Conservation (phyloP, 169 alveolate genomes). For the Perkinsus marinus region DNA sequence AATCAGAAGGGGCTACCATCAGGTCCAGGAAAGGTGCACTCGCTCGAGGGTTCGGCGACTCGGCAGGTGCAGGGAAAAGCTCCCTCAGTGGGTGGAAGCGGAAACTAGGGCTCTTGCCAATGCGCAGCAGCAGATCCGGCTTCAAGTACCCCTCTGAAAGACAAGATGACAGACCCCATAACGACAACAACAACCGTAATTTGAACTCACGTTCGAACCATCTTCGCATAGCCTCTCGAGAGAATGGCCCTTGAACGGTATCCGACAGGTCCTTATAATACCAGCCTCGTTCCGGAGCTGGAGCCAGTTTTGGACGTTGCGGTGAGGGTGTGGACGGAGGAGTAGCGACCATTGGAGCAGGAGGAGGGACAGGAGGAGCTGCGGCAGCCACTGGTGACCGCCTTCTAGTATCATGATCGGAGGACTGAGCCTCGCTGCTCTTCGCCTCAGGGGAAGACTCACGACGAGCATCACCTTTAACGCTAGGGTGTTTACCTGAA, state of each 20-base stretch:
- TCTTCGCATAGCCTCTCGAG: background rate
- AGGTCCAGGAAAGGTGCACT: background rate
- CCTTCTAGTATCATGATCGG: background rate
- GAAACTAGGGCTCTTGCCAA: background rate
- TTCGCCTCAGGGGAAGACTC: background rate
- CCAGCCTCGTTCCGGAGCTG: background rate
- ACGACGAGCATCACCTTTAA: background rate
- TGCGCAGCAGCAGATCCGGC: background rate
- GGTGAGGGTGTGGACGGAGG: background rate
- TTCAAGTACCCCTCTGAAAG: background rate
- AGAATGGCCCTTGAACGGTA: background rate
- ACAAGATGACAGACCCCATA: background rate
- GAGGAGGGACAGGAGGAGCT: background rate
- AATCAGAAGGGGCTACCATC: background rate
- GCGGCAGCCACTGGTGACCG: background rate
- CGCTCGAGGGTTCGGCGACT: background rate
- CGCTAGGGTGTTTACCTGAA: background rate
- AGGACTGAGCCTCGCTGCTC: background rate
- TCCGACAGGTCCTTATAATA: background rate
- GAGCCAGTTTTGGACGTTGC: background rate
- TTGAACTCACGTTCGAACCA: background rate
- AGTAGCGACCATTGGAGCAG: background rate
- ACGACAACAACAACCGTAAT: background rate
- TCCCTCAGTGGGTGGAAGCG: background rate
- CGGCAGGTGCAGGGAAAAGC: background rate